Evolutionary conservation across 805 yeast species (phyloP).

Genomic region (Kluyveromyces starmeri): DNA sequence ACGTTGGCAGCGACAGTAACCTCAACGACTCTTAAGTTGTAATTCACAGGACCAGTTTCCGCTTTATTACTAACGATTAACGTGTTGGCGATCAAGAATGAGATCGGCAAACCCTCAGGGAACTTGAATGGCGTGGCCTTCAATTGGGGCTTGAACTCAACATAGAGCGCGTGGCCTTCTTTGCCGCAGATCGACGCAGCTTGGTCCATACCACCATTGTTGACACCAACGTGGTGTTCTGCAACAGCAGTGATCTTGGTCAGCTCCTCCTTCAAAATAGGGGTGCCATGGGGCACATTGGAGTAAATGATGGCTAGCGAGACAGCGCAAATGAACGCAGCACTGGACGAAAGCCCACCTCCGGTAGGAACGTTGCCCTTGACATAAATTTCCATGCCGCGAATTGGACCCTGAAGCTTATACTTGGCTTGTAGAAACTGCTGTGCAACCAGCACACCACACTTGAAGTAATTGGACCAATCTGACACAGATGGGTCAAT

Average conservation of each 20-base stretch:
- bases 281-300: slow-evolving; percentile 33
- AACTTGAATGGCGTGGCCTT: slow-evolving; percentile 45
- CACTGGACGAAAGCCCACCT: slow-evolving; percentile 62
- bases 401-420: slow-evolving; percentile 27
- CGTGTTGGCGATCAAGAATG: slow-evolving; percentile 56
- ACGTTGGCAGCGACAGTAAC: slow-evolving; percentile 58
- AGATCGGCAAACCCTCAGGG: slow-evolving; percentile 40
- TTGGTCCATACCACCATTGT: slow-evolving; percentile 77
- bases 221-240: slow-evolving; percentile 66
- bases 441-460: slow-evolving; percentile 54
- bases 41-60: slow-evolving; percentile 61
- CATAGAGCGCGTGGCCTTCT: slow-evolving; percentile 45
- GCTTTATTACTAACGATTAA: slow-evolving; percentile 54
- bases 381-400: slow-evolving; percentile 44
- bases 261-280: slow-evolving; percentile 41
- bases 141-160: slow-evolving; percentile 52
- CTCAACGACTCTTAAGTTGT: slow-evolving; percentile 65
- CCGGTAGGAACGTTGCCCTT: slow-evolving; percentile 67
- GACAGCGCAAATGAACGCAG: slow-evolving; percentile 62
- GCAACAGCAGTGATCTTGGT: slow-evolving; percentile 54
- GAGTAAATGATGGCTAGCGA: slow-evolving; percentile 48
- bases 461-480: slow-evolving; percentile 65
- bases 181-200: slow-evolving; percentile 63
- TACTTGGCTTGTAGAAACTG: slow-evolving; percentile 33
- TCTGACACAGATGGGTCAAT: slow-evolving; percentile 43